phyloP scores from a whole-genome alignment of 179 eudicot species.

The Vitellaria paradoxa region DNA sequence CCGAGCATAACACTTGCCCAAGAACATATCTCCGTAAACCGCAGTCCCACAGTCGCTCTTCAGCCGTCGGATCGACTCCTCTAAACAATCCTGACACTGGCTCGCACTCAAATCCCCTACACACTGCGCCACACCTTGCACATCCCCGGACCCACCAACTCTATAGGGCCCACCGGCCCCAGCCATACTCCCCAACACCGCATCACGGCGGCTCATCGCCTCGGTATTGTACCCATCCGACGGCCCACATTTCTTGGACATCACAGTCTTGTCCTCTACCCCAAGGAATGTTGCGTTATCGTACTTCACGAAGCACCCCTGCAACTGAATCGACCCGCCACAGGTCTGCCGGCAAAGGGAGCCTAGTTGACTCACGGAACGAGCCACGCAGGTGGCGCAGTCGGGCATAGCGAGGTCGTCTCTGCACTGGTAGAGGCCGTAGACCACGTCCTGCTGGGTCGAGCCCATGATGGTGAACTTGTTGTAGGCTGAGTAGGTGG shows the following conservation, averaged over 20 bases:
- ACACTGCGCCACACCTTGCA: conserved; percentile 76
- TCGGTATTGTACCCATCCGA: conserved; percentile 33
- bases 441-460: conserved; percentile 46
- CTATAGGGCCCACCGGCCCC: conserved; percentile 20
- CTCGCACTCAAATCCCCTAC: conserved; percentile 70
- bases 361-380: conserved; percentile 45
- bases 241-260: conserved; percentile 73
- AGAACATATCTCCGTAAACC: conserved; percentile 63
- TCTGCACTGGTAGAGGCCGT: conserved; percentile 85
- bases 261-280: conserved; percentile 64
- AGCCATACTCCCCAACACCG: conserved; percentile 50
- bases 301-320: conserved; percentile 80
- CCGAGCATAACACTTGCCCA: conserved; percentile 84
- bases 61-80: conserved; percentile 55
- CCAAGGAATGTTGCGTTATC: conserved; percentile 73
- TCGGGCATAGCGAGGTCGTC: conserved; percentile 88
- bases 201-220: conserved; percentile 49
- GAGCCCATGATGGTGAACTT: conserved; percentile 56
- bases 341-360: conserved; percentile 49
- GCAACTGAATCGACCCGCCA: conserved; percentile 67
- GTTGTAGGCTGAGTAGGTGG: conserved; percentile 83
- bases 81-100: conserved; percentile 75
- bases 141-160: conserved; percentile 65
- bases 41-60: conserved; percentile 65
- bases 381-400: conserved; percentile 76